Percentiles rank a stretch among this genome's conserved stretches.
These are phyloP conservation scores for Setaria italica DNA, from an alignment of 202 grass and related monocot genomes.

Conservation along the genomic window DNA sequence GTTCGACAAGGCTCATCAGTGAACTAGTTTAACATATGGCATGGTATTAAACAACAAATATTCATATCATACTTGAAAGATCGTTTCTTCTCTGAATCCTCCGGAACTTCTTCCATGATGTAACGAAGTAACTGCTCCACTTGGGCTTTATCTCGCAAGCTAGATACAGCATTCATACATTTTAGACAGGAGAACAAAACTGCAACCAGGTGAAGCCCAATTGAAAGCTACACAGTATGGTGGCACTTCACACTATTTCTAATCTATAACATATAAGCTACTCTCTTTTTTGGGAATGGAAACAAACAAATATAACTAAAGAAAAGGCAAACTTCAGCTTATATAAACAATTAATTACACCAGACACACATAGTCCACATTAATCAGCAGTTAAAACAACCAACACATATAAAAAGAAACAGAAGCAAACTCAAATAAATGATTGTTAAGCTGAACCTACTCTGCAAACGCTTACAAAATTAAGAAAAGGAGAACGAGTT, in stretches of 20 bases:
- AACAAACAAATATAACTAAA: neutral
- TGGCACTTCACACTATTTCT: neutral
- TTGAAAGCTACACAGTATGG: neutral
- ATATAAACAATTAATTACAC: conserved; percentile 4
- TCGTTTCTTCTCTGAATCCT: conserved; percentile 72
- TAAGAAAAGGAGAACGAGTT: neutral
- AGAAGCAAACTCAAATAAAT: conserved; percentile 2
- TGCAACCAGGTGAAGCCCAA: conserved; percentile 10
- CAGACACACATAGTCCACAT: neutral
- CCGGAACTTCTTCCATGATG: conserved; percentile 77
- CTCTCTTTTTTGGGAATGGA: neutral
- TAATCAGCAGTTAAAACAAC: neutral
- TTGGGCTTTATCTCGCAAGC: conserved; percentile 80
- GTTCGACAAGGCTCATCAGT: conserved; percentile 5
- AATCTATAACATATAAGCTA: neutral
- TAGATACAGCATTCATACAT: conserved; percentile 43
- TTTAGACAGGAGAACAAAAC: conserved; percentile 25
- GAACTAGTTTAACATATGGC: conserved; percentile 3
- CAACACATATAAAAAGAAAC: neutral
- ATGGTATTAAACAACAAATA: conserved; percentile 6
- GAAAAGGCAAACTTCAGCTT: neutral
- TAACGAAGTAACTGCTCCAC: conserved; percentile 85
- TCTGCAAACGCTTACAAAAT: conserved; percentile 17
- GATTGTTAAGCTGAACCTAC: neutral
- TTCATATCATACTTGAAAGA: conserved; percentile 67